phyloP scores from a whole-genome alignment of 116 monocot species.

The Cymodocea nodosa region DNA sequence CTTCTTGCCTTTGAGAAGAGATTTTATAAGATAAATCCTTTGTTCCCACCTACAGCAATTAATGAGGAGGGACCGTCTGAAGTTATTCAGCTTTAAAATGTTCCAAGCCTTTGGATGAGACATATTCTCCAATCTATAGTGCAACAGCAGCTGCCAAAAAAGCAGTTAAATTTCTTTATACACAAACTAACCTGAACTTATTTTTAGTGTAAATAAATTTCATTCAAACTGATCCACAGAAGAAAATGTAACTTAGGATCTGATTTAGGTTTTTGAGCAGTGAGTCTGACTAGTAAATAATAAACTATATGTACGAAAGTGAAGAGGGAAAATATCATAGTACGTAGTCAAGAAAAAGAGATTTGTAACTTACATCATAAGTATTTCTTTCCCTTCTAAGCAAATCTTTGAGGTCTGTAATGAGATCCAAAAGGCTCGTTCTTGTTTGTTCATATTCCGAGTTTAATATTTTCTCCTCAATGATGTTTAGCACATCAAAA shows the following conservation, averaged over 20 bases:
- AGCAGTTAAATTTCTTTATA: neutral
- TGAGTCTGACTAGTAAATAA: too few species aligned
- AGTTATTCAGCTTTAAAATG: slow-evolving; percentile 59
- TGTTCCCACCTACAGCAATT: slow-evolving; percentile 68
- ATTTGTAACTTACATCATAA: slow-evolving; percentile 48
- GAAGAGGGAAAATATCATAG: neutral
- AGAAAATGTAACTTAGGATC: too few species aligned
- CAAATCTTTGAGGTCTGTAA: slow-evolving; percentile 43
- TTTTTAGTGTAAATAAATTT: too few species aligned
- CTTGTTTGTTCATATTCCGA: slow-evolving; percentile 33
- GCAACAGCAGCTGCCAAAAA: slow-evolving; percentile 8
- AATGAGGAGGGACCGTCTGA: slow-evolving; percentile 49
- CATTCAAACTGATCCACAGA: too few species aligned
- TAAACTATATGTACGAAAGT: neutral
- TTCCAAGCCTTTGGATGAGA: slow-evolving; percentile 12
- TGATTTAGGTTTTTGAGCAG: too few species aligned
- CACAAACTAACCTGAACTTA: neutral
- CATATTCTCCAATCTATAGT: slow-evolving; percentile 11
- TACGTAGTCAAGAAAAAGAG: slow-evolving; percentile 2
- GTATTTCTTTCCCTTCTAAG: slow-evolving; percentile 38
- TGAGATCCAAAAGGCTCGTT: slow-evolving; percentile 23
- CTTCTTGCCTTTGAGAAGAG: slow-evolving; percentile 30
- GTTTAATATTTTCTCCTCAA: slow-evolving; percentile 42
- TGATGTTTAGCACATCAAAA: slow-evolving; percentile 22
- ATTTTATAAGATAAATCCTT: slow-evolving; percentile 42